Evolutionary conservation across 495 filamentous ascomycete species (phyloP).

Genomic region (Polyplosphaeria fusca): DNA sequence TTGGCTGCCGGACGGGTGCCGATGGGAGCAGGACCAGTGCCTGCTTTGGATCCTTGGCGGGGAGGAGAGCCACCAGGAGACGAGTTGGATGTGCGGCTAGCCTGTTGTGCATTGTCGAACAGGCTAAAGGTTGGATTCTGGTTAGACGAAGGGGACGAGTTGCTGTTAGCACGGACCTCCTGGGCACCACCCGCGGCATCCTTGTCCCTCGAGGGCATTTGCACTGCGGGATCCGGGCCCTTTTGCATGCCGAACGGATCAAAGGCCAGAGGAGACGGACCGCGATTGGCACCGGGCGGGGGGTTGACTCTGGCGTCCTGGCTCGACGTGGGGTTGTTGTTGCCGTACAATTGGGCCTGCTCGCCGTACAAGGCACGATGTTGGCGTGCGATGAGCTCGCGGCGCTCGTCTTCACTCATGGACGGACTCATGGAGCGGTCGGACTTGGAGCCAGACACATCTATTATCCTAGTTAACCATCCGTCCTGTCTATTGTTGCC

Average conservation of each 20-base stretch:
- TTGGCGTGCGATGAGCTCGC: constrained; percentile 92
- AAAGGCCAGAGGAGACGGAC: constrained; percentile 61
- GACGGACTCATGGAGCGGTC: constrained; percentile 91
- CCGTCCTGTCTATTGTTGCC: constrained; percentile 32
- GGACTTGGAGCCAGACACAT: constrained; percentile 74
- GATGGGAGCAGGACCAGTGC: constrained; percentile 80
- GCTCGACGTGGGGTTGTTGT: constrained; percentile 46
- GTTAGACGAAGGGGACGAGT: constrained; percentile 74
- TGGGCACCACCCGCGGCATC: constrained; percentile 48
- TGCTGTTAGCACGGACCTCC: constrained; percentile 80
- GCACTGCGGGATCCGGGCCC: constrained; percentile 43
- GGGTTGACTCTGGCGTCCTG: constrained; percentile 55
- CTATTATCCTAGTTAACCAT: constrained; percentile 62
- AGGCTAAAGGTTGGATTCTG: constrained; percentile 60
- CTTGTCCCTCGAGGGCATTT: constrained; percentile 43
- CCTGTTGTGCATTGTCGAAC: constrained; percentile 71
- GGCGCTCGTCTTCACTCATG: constrained; percentile 93
- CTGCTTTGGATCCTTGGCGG: constrained; percentile 57
- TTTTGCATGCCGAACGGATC: constrained; percentile 59
- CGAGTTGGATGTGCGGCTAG: constrained; percentile 81
- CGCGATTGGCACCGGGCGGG: constrained; percentile 43
- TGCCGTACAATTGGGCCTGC: constrained; percentile 61
- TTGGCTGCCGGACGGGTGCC: constrained; percentile 74
- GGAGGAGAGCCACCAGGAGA: constrained; percentile 88
- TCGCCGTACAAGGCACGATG: constrained; percentile 86